Conservation (phyloP, 495 filamentous ascomycete species). For the Penicillium cinerascens region DNA sequence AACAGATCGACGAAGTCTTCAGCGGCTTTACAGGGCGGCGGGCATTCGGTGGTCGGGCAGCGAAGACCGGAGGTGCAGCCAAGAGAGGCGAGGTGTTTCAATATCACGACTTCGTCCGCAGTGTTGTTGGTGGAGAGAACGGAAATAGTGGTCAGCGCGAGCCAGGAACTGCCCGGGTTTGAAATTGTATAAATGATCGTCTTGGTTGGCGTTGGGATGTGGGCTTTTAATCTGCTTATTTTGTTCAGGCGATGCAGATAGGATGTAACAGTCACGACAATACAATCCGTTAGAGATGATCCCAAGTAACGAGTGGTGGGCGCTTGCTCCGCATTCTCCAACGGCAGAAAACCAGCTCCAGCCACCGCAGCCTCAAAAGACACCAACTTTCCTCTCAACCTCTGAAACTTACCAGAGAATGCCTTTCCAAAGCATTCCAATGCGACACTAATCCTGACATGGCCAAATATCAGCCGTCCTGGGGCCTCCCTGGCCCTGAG, state of each 20-base stretch:
- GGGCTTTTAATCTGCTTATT: not conserved
- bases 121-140: constrained; percentile 37
- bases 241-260: not conserved
- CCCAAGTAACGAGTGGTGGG: not conserved
- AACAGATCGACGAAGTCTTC: constrained; percentile 79
- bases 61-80: constrained; percentile 25
- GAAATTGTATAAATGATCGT: constrained; percentile 10
- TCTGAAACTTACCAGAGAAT: constrained; percentile 4
- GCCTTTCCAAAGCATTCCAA: not conserved
- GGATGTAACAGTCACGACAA: not conserved
- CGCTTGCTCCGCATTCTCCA: constrained; percentile 18
- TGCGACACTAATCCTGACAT: constrained; percentile 15
- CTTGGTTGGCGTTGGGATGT: constrained; percentile 18
- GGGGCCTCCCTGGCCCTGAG: constrained; percentile 34
- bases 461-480: constrained; percentile 22
- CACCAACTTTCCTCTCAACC: constrained; percentile 1
- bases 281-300: not conserved
- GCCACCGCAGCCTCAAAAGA: constrained; percentile 17
- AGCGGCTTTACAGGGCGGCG: constrained; percentile 78
- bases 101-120: constrained; percentile 46
- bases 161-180: constrained; percentile 19
- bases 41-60: constrained; percentile 56
- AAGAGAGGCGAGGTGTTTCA: constrained; percentile 46
- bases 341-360: constrained; percentile 28
- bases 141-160: constrained; percentile 28